phyloP scores from a whole-genome alignment of 768 basidiomycete species.

The Termitomyces sp. region DNA sequence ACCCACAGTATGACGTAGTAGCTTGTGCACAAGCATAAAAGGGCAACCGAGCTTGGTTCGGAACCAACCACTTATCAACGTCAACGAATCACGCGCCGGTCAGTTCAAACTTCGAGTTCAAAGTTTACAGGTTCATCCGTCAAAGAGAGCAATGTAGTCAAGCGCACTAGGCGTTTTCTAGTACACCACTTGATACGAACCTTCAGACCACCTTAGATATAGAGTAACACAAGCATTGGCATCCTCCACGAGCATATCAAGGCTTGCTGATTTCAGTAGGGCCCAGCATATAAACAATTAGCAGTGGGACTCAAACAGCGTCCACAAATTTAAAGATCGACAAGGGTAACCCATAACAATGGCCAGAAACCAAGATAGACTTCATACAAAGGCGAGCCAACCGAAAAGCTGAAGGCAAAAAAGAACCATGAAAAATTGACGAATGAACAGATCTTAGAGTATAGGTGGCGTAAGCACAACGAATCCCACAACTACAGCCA shows the following conservation, averaged over 20 bases:
- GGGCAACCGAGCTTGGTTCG: background rate
- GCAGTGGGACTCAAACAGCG: background rate
- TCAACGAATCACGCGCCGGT: background rate
- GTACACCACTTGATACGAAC: too few species aligned
- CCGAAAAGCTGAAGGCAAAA: background rate
- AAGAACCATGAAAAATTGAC: background rate
- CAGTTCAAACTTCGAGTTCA: background rate
- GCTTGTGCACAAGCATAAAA: background rate
- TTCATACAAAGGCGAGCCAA: background rate
- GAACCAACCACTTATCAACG: too few species aligned
- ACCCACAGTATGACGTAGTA: background rate
- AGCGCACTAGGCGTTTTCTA: too few species aligned
- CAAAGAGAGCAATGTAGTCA: background rate
- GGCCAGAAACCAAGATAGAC: background rate
- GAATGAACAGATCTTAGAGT: background rate
- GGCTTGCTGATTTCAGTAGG: background rate
- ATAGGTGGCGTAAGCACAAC: background rate
- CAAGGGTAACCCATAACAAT: background rate
- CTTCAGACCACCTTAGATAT: too few species aligned
- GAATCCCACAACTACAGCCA: background rate
- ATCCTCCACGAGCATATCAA: background rate
- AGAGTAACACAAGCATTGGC: background rate
- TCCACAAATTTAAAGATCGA: background rate
- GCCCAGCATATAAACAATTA: background rate
- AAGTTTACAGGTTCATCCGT: background rate